Evolutionary conservation across 2,329 filamentous ascomycete species (phyloP), one percentile per base, ranked within the genome.

Genomic region (Talaromyces sp.): DNA sequence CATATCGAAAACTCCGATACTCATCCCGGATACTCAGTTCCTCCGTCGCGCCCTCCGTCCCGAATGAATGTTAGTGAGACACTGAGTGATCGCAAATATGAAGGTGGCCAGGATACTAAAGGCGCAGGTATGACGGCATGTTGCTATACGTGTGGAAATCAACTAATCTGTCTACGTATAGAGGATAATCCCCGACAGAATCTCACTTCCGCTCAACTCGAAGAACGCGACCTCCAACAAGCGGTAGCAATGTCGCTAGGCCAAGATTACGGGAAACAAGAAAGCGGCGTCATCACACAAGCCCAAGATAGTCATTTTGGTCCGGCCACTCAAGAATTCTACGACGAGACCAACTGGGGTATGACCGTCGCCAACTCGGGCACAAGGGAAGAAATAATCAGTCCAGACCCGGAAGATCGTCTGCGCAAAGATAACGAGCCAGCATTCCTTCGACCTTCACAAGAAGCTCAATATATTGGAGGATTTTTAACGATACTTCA

Each of bases 401-500:
- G 87, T 70, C 82, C 83, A 0, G 78, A 84, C 43, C 80, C 83
- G 0, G 74, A 77, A 64, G 80, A 84, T 67, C 79, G 84, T 62
- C 81, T 78, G 70, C 80, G 82, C 66, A 73, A 78, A 22, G 70
- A 76, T 5, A 79, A 77, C 39, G 79, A 85, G 67, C 87, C 86
- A 14, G 82, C 82, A 16, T 85, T 88, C 65, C 75, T 89, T 60
- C 86, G 87, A 65, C 85, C 84, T 16, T 77, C 83, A 2, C 78
- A 82, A 13, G 79, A 81, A 50, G 79, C 77, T 48, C 79, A 84
- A 65, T 85, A 85, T 69, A 75, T 88, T n/a, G 82, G 84, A 33
- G 83, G 82, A 3, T 76, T 88, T 22, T 70, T 89, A 50, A 87
- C 85, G 5, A 87, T 89, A 65, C 79, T 87, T n/a, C 85, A 87